Evolutionary conservation across 2,329 filamentous ascomycete species (phyloP), one percentile per base, ranked within the genome.

Genomic region (Colletotrichum limetticola): DNA sequence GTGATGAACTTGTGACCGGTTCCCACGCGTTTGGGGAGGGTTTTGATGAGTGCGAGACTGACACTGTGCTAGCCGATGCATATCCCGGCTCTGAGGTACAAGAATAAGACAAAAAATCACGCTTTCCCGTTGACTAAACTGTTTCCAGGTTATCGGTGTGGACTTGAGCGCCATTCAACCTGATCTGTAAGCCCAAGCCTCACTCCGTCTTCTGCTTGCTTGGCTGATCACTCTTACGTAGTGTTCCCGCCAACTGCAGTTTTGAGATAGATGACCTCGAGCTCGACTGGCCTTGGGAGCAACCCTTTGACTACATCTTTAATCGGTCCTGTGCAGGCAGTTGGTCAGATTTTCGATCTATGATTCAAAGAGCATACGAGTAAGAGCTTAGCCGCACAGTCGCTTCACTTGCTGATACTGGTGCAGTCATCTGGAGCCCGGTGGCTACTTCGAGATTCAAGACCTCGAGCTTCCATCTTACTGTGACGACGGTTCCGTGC

Each of bases 201-300:
- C 42, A 26, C 11, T 16, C 8, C 24, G 4, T 22, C 6, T 35
- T 30, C 22, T 9, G 1, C 30, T 57, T 5, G 49, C 28, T 5
- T 9, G 19, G 30, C 14, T 32, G 8, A 5, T 26, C 1, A 8
- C 4, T 11, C 8, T 19, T 3, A 5, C 49, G 0, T 37, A 83
- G 83, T 76, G 83, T 87, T 3, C 86, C 87, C 1, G 80, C 85
- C 0, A 89, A 90, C 66, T 82, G 87, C 9, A 78, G 79, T 22
- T 89, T 89, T 74, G 83, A 85, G 60, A 79, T 86, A 46, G 84
- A 86, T 65, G 82, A 86, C 66, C 76, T 82, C 9, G 82, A 84
- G 55, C 79, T 82, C 19, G 77, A 80, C 24, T 86, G 84, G 85
- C 79, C 78, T 1, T 85, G 79, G 46, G 74, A 74, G 2, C 76